phyloP scores from a whole-genome alignment of 1,284 basidiomycete genomes.

The Puccinia polysora region DNA sequence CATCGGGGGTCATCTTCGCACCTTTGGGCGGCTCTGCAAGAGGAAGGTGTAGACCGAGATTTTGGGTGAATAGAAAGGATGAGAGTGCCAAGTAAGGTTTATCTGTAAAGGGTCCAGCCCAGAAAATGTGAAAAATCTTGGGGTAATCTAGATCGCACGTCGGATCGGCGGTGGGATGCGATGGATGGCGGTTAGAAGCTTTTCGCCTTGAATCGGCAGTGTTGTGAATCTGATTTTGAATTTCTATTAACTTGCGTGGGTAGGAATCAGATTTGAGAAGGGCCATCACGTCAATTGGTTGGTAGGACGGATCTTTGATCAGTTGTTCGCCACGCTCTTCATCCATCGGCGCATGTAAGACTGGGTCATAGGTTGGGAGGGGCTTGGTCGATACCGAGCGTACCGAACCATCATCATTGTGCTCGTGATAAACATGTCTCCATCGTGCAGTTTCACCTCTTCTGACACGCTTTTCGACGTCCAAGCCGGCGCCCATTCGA shows the following conservation, averaged over 20 bases:
- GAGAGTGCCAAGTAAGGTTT: slow-evolving; percentile 73
- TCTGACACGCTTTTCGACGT: slow-evolving; percentile 61
- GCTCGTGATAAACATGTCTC: slow-evolving; percentile 65
- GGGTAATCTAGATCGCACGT: slow-evolving; percentile 68
- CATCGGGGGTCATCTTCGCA: slow-evolving; percentile 43
- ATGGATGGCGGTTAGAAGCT: slow-evolving; percentile 51
- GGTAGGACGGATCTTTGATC: slow-evolving; percentile 47
- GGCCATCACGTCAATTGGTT: slow-evolving; percentile 46
- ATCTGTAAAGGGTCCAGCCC: slow-evolving; percentile 76
- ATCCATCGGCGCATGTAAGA: slow-evolving; percentile 32
- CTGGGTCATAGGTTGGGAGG: slow-evolving; percentile 45
- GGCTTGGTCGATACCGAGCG: slow-evolving; percentile 52
- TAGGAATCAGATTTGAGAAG: slow-evolving; percentile 43
- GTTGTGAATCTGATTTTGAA: slow-evolving; percentile 37
- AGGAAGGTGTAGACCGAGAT: slow-evolving; percentile 62
- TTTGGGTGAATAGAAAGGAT: slow-evolving; percentile 75
- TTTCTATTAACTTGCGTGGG: slow-evolving; percentile 44
- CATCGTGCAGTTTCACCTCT: slow-evolving; percentile 62
- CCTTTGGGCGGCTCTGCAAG: slow-evolving; percentile 48
- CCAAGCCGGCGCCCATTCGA: slow-evolving; percentile 63
- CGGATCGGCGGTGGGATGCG: slow-evolving; percentile 51
- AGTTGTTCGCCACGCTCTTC: slow-evolving; percentile 45
- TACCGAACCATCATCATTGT: slow-evolving; percentile 56
- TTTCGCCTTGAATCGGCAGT: slow-evolving; percentile 36
- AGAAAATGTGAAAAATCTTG: slow-evolving; percentile 76